Evolutionary conservation across 257 asterid genomes (phyloP).

Genomic region (Primulina eburnea): DNA sequence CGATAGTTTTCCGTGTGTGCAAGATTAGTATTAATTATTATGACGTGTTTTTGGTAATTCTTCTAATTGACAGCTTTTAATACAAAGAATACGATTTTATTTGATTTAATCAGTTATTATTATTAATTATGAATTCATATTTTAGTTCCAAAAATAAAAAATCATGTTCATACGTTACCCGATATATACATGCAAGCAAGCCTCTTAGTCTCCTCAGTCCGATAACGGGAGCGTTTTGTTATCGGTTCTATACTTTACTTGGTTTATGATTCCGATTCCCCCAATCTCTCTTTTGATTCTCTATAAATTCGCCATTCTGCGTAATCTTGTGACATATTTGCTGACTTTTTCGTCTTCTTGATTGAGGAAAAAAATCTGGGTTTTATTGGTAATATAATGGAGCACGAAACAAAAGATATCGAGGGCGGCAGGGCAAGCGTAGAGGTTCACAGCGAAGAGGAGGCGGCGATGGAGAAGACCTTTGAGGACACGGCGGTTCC

Average conservation of each 20-base stretch:
- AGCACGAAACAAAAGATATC: neutral
- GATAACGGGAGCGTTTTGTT: neutral
- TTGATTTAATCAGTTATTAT: too few relatives aligned
- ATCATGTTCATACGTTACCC: too few relatives aligned
- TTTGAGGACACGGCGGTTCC: slow-evolving; percentile 43
- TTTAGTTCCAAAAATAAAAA: too few relatives aligned
- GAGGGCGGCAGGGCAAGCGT: neutral
- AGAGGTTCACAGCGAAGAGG: neutral
- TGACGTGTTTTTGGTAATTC: too few relatives aligned
- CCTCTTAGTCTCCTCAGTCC: too few relatives aligned
- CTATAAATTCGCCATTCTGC: neutral
- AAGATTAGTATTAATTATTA: too few relatives aligned
- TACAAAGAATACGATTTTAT: too few relatives aligned
- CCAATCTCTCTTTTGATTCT: neutral
- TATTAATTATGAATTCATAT: too few relatives aligned
- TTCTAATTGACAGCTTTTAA: too few relatives aligned
- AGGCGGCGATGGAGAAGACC: slow-evolving; percentile 31
- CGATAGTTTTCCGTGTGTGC: too few relatives aligned
- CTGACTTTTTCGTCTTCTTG: neutral
- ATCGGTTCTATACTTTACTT: neutral
- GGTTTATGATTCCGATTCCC: neutral
- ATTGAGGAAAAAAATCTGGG: neutral
- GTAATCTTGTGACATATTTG: neutral
- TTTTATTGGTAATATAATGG: neutral
- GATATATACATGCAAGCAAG: too few relatives aligned